These are phyloP conservation scores for Capsella bursapastoris DNA, from an alignment of 345 rosid genomes.

Conservation along the genomic window DNA sequence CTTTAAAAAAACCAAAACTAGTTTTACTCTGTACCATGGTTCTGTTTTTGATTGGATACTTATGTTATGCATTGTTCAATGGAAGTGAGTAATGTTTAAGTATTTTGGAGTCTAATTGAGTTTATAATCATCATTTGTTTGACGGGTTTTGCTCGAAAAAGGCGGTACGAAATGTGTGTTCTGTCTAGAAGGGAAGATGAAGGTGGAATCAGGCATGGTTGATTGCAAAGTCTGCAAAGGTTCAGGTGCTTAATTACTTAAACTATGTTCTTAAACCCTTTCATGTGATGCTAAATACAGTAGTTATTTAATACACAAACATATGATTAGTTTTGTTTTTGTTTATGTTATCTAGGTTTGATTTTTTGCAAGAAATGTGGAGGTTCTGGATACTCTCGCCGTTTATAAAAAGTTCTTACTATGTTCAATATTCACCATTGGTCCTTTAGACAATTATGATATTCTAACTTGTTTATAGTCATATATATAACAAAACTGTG, in stretches of 20 bases:
- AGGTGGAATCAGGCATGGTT: slow-evolving; percentile 70
- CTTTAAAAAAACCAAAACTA: background rate
- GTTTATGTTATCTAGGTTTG: slow-evolving; percentile 11
- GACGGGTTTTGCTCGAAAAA: slow-evolving; percentile 33
- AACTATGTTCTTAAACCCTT: background rate
- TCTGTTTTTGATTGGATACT: background rate
- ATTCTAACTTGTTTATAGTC: slow-evolving; percentile 25
- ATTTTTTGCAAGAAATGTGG: slow-evolving; percentile 38
- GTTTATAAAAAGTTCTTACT: slow-evolving; percentile 16
- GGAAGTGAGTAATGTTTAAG: background rate
- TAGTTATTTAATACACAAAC: background rate
- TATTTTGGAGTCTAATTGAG: background rate
- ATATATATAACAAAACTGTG: background rate
- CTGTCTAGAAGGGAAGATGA: slow-evolving; percentile 83
- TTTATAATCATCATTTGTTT: background rate
- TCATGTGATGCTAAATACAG: background rate
- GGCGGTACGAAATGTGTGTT: slow-evolving; percentile 96
- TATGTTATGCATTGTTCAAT: background rate
- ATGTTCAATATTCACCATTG: background rate
- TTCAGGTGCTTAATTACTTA: slow-evolving; percentile 60
- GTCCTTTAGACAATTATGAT: background rate
- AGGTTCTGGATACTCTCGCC: slow-evolving; percentile 36
- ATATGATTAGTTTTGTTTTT: background rate
- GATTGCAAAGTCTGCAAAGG: slow-evolving; percentile 91
- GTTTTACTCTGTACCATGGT: background rate